phyloP scores from a whole-genome alignment of 164 flowering plant species.

The Berberis thunbergii region DNA sequence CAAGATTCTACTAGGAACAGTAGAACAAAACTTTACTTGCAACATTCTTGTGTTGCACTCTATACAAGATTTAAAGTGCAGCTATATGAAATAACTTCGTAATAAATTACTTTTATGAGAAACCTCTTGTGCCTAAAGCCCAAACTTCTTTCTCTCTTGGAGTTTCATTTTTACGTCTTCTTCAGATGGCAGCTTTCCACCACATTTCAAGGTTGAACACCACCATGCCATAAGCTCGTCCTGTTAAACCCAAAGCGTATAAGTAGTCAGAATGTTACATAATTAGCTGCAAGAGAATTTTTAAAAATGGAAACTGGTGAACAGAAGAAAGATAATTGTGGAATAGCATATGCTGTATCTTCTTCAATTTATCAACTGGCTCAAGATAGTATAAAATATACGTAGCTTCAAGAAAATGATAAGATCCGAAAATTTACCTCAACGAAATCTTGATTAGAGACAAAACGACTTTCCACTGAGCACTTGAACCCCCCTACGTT shows the following conservation, averaged over 20 bases:
- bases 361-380: too few species aligned
- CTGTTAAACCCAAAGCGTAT: conserved; percentile 27
- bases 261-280: background rate
- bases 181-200: conserved; percentile 40
- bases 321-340: too few species aligned
- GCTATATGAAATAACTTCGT: background rate
- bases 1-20: background rate
- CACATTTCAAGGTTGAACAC: conserved; percentile 30
- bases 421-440: conserved; percentile 41
- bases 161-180: conserved; percentile 45
- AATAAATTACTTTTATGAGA: background rate
- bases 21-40: background rate
- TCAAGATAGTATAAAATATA: too few species aligned
- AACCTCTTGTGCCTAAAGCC: conserved; percentile 21
- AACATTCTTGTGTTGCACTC: background rate
- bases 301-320: too few species aligned
- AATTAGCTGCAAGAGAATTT: too few species aligned
- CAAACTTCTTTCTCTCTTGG: conserved; percentile 31
- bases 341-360: too few species aligned
- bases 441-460: conserved; percentile 78
- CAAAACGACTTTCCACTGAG: conserved; percentile 45
- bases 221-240: conserved; percentile 87
- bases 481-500: conserved; percentile 51
- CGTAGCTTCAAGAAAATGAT: background rate
- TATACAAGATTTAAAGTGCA: background rate